Base-by-base conservation (phyloP, 2,329 filamentous ascomycete species). In the Ceratocystis papillata region DNA sequence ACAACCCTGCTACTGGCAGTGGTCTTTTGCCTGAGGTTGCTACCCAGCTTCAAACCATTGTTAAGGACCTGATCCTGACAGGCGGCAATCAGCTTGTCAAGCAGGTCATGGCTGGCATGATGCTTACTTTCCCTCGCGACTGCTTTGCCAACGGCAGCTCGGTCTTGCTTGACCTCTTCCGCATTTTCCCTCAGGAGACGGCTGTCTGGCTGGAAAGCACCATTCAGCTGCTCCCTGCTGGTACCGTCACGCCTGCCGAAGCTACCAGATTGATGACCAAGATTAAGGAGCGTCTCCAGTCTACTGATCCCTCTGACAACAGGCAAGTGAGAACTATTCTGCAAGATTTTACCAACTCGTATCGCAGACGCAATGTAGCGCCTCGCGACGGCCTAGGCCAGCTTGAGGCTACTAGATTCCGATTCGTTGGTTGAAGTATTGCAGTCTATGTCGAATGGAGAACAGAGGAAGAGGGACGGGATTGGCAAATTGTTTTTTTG, bases 41-140 rank as follows among this genome's bases (percentile, higher is more conserved):
- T 0, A 79, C 83, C 2, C 86, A 92, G 70, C 82, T 96, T 28
- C 87, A 85, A 70, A 79, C 80, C 44, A 82, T 87, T 6, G 87
- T 97, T 67, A 89, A 87, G 74, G 81, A 83, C 68, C 81, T 96
- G 64, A 78, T 96, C 28, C 70, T 81, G 1, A 77, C 80, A 1
- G 85, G 91, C 69, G 91, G 94, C 46, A 87, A 90, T 72, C 78
- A 85, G 66, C 80, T 99, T 33, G 87, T 94, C 6, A 93, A 96
- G 76, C 88, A 92, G 69, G 87, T 96, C 67, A 81, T 99, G 78
- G 94, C 92, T 0, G 94, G 94, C 68, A 96, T 99, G 92, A 97
- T 99, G 93, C 96, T 96, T 74, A 95, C 88, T 0, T 99, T 99
- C 77, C 95, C 94, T 0, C 85, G 89, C 55, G 94, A 97, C 75